Evolutionary conservation across 176 grass and related monocot species (phyloP), one percentile per base, ranked within the genome.

Genomic region (Bromus sterilis): DNA sequence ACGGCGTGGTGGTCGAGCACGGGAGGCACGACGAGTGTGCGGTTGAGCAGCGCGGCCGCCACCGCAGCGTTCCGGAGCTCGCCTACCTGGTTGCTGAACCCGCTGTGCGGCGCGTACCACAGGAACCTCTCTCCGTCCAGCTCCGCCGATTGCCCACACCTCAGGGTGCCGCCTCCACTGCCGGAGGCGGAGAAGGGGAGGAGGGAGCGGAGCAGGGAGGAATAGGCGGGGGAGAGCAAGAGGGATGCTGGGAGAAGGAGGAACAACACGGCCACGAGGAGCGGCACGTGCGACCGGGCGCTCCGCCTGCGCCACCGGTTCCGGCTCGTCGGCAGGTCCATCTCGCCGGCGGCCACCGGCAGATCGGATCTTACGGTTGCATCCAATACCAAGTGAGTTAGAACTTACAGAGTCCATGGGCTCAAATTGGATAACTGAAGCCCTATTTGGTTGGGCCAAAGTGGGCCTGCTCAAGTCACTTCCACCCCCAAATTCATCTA

Each of bases 1-100:
- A 99, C 89, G 69, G 96, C 90, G 58, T 95, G 93, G 93, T 99
- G 93, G 65, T 99, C 91, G 56, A 99, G 93, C 73, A 95, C 96
- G 5, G 89, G 93, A 31, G 89, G 93, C 32, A 99, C 89, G 71
- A 99, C 83, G 77, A 99, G 82, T 25, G 96, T 95, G 76, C 91
- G 90, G 81, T 99, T 99, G 6, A 99, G 87, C 46, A 99, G 66
- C 49, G 93, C 90, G 25, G 92, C 92, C 1, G 89, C 75, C 20
- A 99, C 83, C 33, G 85, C 83, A 40, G 93, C 96, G 78, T 99
- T 99, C 35, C 76, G 91, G 56, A 99, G 80, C 85, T 99, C 93
- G 6, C 84, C 83, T 36, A 99, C 79, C 91, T 99, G 96, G 82
- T 99, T 99, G 77, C 86, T 95, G 87, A 99, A 95, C 4, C 93